Conservation (phyloP, 2,329 filamentous ascomycete genomes). For the Ophiostoma himal-ulmi region DNA sequence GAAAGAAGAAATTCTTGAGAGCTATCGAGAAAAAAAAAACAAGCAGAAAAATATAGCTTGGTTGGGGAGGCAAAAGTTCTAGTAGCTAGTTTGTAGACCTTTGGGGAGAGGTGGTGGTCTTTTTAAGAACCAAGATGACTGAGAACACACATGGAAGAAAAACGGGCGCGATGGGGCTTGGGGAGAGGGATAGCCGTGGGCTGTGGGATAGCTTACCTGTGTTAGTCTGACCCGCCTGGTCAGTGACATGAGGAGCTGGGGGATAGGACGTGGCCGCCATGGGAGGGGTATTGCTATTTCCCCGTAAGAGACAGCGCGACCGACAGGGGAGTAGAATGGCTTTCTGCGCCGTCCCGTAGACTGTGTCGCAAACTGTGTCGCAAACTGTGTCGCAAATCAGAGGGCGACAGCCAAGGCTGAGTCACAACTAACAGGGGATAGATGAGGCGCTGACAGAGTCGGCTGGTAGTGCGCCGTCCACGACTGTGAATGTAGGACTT, state of each 20-base stretch:
- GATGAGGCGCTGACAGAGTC: slow-evolving; percentile 7
- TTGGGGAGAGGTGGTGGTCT: not conserved
- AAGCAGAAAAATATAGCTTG: not conserved
- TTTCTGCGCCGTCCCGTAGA: not conserved
- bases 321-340: not conserved
- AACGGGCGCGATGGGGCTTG: not conserved
- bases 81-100: not conserved
- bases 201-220: slow-evolving; percentile 14
- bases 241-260: slow-evolving; percentile 4
- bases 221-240: slow-evolving; percentile 3
- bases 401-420: slow-evolving; percentile 12
- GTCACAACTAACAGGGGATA: slow-evolving; percentile 7
- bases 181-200: not conserved
- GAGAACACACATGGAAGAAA: slow-evolving; percentile 1
- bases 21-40: not conserved
- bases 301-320: slow-evolving; percentile 12
- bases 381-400: slow-evolving; percentile 1
- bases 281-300: slow-evolving; percentile 10
- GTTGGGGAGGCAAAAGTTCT: not conserved
- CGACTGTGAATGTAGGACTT: slow-evolving; percentile 8
- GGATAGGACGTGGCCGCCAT: slow-evolving; percentile 11
- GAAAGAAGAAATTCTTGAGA: not conserved
- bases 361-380: not conserved
- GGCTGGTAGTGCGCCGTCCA: not conserved
- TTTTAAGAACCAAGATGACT: slow-evolving; percentile 4